Base-by-base conservation (phyloP, 2,329 filamentous ascomycete genomes). In the Xylariaceae sp. region DNA sequence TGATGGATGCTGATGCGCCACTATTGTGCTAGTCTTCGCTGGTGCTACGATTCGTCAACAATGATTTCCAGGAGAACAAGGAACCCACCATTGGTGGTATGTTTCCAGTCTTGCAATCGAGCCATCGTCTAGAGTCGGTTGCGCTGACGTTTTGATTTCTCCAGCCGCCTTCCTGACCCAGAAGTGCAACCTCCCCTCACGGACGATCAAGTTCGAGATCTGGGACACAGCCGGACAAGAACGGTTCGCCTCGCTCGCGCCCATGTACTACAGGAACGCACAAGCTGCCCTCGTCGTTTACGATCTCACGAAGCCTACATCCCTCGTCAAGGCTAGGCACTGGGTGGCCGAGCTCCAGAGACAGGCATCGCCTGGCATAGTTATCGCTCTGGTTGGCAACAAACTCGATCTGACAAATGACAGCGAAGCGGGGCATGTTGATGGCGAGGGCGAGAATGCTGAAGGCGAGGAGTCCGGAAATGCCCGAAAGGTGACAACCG, bases 61-160 rank as follows among this genome's bases (percentile, higher is more conserved):
- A 99, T 76, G 92, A 97, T 75, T 99, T 99, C 69, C 94, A 99
- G 78, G 94, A 97, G 76, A 97, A 97, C 76, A 97, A 97, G 80
- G 94, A 99, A 73, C 94, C 94, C 58, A 99, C 94, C 62, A 99
- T 99, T 75, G 94, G 94, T 80, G 91, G 91, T 95, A 81, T 61
- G 80, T 49, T 37, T 19, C 32, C 73, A 22, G 18, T 47, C 30
- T 51, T 21, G 18, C 40, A 15, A 49, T 49, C 46, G 47, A 34
- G 21, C 39, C 36, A n/a, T n/a, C n/a, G n/a, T n/a, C 55, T 29
- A 48, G 41, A 53, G 42, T 49, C 45, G 36, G 48, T 21, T 45
- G 37, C 54, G 54, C 47, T 51, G 47, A 57, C 50, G 44, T 51
- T 30, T n/a, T 51, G 26, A 45, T 30, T n/a, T 22, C 18, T 18